Percentiles rank a stretch among this genome's conserved stretches.
Conservation (phyloP, 345 rosid genomes). For the Acer negundo region DNA sequence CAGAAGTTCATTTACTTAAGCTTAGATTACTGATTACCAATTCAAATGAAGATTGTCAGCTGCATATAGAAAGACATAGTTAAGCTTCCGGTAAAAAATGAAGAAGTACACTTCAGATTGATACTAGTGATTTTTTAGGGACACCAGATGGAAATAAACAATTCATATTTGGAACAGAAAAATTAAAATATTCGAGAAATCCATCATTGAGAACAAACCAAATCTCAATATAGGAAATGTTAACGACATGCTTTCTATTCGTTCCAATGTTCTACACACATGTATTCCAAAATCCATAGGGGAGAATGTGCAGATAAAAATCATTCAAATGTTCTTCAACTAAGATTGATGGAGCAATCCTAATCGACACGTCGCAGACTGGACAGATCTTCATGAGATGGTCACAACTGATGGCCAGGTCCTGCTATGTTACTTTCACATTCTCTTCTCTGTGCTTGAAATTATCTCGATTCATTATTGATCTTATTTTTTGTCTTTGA, state of each 20-base stretch:
- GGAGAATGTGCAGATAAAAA: background rate
- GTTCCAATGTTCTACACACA: background rate
- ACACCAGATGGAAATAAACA: too few species aligned
- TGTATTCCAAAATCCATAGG: background rate
- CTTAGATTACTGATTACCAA: background rate
- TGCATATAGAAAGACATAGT: too few species aligned
- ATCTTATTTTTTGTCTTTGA: slow-evolving; percentile 17
- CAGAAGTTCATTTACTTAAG: background rate
- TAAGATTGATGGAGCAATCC: slow-evolving; percentile 92
- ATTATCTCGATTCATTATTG: background rate
- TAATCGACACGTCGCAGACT: slow-evolving; percentile 67
- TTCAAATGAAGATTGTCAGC: too few species aligned
- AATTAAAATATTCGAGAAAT: too few species aligned
- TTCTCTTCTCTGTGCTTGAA: background rate
- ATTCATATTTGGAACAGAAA: too few species aligned
- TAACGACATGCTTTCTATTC: too few species aligned
- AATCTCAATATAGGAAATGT: background rate
- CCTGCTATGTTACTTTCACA: slow-evolving; percentile 7
- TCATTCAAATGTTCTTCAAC: too few species aligned
- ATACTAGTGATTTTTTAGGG: too few species aligned
- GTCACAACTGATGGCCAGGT: slow-evolving; percentile 99
- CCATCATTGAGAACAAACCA: background rate
- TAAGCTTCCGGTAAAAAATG: too few species aligned
- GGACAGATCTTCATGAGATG: slow-evolving; percentile 94
- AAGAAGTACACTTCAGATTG: too few species aligned